Evolutionary conservation across 352 stramenopile genomes (phyloP), one percentile per base, ranked within the genome.

Genomic region (Hyaloperonospora brassicae): DNA sequence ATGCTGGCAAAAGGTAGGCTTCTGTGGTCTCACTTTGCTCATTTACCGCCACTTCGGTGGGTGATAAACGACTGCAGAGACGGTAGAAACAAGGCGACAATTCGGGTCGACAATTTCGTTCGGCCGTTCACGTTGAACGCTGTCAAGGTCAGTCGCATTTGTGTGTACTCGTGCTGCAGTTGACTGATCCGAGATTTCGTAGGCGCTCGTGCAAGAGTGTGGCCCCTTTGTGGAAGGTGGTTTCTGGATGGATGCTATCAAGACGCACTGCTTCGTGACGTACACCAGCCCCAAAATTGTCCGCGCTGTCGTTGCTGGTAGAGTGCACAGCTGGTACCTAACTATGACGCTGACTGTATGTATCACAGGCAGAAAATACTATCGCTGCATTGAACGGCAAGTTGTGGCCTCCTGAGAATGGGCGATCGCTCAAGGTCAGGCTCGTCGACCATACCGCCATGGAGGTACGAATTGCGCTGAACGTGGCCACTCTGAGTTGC

Each of bases 231-330:
- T 90, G 24, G 74, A 88, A 21, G 65, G 73, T 47, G 84, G 81
- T 0, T 91, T 94, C 55, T 94, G 84, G 84, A 94, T 94, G 76
- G 77, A 94, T 66, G 50, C 52, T 50, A 94, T 94, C 59, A 94
- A 94, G 65, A 93, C 81, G 0, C 81, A 93, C 57, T 94, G 81
- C 64, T 94, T 80, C 50, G 81, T 90, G 52, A 90, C 84, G 27
- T 92, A 86, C 53, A 46, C 55, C 12, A 66, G 52, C 8, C 25
- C 49, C n/a, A 74, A 86, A 8, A 67, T 70, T 52, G 76, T 86
- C 55, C 46, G 68, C 27, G 5, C 13, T 41, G 5, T 21, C 7
- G 24, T 64, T 46, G 21, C 12, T 51, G 2, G 44, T 27, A 39
- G 12, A 39, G 34, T 17, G 17, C 17, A 17, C 17, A 34, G 27